Evolutionary conservation across 805 yeast genomes (phyloP).

Genomic region (Wickerhamiella hasegawae): DNA sequence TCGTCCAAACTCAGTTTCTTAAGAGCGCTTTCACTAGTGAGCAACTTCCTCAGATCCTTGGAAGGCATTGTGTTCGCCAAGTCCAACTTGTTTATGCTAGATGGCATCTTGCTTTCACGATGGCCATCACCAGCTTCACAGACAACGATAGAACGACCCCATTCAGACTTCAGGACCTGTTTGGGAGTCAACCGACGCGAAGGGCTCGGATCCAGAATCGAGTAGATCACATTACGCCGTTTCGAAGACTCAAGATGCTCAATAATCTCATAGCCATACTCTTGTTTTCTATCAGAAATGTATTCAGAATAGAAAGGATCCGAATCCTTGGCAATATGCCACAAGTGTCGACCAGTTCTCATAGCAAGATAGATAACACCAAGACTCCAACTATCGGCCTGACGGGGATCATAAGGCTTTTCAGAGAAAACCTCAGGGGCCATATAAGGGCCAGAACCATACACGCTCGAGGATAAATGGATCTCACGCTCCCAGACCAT

Average conservation of each 20-base stretch:
- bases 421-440: slow-evolving; percentile 70
- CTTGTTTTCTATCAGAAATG: slow-evolving; percentile 58
- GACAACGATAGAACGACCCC: slow-evolving; percentile 78
- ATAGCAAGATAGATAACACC: slow-evolving; percentile 64
- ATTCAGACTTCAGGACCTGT: slow-evolving; percentile 78
- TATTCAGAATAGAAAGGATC: slow-evolving; percentile 72
- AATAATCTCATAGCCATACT: slow-evolving; percentile 80
- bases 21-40: no score
- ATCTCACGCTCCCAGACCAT: slow-evolving; percentile 72
- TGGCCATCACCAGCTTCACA: slow-evolving; percentile 48
- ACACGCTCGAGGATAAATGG: slow-evolving; percentile 47
- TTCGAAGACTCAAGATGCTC: slow-evolving; percentile 70
- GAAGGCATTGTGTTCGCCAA: no score
- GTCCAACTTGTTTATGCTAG: no score
- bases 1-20: no score
- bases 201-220: slow-evolving; percentile 82
- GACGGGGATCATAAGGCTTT: slow-evolving; percentile 52
- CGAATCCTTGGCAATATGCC: slow-evolving; percentile 60
- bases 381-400: slow-evolving; percentile 76
- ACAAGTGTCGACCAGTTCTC: slow-evolving; percentile 83
- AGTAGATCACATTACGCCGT: slow-evolving; percentile 83
- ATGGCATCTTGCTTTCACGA: no score
- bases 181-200: slow-evolving; percentile 68
- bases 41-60: no score
- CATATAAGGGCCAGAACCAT: slow-evolving; percentile 81